Evolutionary conservation across 768 basidiomycete species (phyloP), one percentile per base, ranked within the genome.

Genomic region (Suillus subalutaceus): DNA sequence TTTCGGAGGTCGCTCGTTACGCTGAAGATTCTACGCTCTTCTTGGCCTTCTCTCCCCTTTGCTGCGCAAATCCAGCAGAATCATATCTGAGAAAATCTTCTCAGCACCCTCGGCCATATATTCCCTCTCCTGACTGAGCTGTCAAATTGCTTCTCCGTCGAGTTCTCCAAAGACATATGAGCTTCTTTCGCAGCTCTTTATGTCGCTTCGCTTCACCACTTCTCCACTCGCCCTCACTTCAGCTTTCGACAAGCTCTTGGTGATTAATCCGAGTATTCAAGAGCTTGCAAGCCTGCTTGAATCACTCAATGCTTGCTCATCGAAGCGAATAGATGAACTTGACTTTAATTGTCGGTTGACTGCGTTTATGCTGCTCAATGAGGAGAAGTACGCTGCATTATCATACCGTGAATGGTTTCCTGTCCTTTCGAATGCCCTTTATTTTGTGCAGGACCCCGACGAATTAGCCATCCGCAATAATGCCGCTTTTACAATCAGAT

Each of bases 401-500:
- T 81, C 85, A 0, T 74, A 79, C 2, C 74, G 80, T 0, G 84
- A 91, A 38, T 99, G 97, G 97, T 75, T 91, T 32, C 92, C 95
- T 1, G 66, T 98, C 56, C 75, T 97, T 3, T 88, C 93, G 80
- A 96, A 94, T 75, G 85, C 90, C 79, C 81, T 98, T 15, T 85
- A 88, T 79, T 94, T 88, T 80, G 86, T 98, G 58, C 95, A 96
- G 73, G 96, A 99, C 74, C 86, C 91, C 1, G 88, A 89, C 13
- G 97, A 99, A 74, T 80, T 99, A 50, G 89, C 94, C 0, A 85
- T 98, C 56, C 85, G 97, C 26, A 92, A 85, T 63, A 95, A 89
- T 71, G 90, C 97, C 0, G 86, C 93, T 1, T 86, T 85, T 59
- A 79, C 90, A 0, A 81, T 99, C 72, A 88, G 90, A 55, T 87